A percentile compares a stretch with the other conserved stretches of the same genome.
Conservation (phyloP, 108 stramenopile species). For the Mayamaea pseudoterrestris region DNA sequence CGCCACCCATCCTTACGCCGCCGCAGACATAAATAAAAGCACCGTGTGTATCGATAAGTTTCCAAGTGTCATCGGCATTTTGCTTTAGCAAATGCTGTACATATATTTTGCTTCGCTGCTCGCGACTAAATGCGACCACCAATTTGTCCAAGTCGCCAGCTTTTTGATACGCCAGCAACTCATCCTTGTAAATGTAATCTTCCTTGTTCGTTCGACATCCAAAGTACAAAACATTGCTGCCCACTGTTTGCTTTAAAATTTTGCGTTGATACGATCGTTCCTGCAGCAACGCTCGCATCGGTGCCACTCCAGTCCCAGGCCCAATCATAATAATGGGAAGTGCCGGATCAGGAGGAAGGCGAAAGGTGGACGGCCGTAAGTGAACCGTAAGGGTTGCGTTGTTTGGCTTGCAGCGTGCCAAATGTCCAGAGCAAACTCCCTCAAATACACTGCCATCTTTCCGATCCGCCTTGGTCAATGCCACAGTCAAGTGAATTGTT, state of each 20-base stretch:
- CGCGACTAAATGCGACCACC: conserved; percentile 84
- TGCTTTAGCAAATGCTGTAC: conserved; percentile 84
- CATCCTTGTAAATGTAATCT: conserved; percentile 91
- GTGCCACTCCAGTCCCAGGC: conserved; percentile 97
- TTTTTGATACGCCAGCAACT: conserved; percentile 47
- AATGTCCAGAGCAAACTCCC: conserved; percentile 83
- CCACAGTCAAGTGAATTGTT: conserved; percentile 84
- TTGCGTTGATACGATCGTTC: conserved; percentile 53
- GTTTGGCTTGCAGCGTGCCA: conserved; percentile 26
- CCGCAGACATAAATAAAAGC: conserved; percentile 85
- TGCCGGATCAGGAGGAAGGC: conserved; percentile 39
- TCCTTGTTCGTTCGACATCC: conserved; percentile 77
- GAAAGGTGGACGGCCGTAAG: conserved; percentile 84
- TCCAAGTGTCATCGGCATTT: conserved; percentile 51
- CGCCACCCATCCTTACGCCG: conserved; percentile 78
- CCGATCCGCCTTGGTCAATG: conserved; percentile 53
- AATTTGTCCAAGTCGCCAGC: conserved; percentile 67
- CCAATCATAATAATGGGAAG: conserved; percentile 90
- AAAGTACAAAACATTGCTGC: conserved; percentile 85
- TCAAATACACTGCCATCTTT: conserved; percentile 43
- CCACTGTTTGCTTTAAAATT: conserved; percentile 18
- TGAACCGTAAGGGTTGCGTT: conserved; percentile 61
- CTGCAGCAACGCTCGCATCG: conserved; percentile 91
- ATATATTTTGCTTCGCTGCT: conserved; percentile 78
- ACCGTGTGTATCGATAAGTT: conserved; percentile 37